These are phyloP conservation scores for Cucurbita moschata DNA, from an alignment of 306 rosid species.

Conservation along the genomic window DNA sequence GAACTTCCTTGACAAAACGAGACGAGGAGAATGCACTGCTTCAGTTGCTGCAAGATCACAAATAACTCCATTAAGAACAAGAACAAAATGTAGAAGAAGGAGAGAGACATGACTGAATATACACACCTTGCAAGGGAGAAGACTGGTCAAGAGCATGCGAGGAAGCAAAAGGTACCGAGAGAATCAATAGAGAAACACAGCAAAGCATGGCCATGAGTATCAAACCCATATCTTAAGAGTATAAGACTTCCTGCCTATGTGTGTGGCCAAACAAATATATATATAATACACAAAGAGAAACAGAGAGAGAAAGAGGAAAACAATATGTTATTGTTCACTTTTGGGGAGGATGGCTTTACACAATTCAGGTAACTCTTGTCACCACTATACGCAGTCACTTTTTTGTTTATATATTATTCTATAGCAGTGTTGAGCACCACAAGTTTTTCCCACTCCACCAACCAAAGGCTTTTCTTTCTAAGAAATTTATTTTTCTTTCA, in stretches of 20 bases:
- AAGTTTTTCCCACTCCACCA: not conserved
- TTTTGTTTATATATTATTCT: not conserved
- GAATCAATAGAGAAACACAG: not conserved
- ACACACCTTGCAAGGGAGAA: not conserved
- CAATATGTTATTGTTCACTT: not conserved
- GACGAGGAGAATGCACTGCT: not conserved
- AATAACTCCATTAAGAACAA: not conserved
- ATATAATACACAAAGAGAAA: constrained; percentile 3
- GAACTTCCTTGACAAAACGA: not conserved
- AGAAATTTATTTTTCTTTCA: not conserved
- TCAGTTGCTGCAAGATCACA: not conserved
- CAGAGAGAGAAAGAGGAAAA: not conserved
- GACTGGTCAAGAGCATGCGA: not conserved
- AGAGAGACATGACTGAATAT: not conserved
- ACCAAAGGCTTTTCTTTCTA: not conserved
- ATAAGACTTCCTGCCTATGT: not conserved
- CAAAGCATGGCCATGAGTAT: not conserved
- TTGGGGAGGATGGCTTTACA: not conserved
- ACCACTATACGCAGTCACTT: not conserved
- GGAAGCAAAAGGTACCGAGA: not conserved
- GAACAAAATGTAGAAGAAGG: too few relatives aligned
- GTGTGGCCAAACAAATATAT: not conserved
- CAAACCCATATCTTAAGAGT: not conserved
- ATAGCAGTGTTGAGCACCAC: not conserved
- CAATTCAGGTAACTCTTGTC: not conserved